Base-by-base conservation (phyloP, 2,329 filamentous ascomycete genomes). In the Alternaria longipes region DNA sequence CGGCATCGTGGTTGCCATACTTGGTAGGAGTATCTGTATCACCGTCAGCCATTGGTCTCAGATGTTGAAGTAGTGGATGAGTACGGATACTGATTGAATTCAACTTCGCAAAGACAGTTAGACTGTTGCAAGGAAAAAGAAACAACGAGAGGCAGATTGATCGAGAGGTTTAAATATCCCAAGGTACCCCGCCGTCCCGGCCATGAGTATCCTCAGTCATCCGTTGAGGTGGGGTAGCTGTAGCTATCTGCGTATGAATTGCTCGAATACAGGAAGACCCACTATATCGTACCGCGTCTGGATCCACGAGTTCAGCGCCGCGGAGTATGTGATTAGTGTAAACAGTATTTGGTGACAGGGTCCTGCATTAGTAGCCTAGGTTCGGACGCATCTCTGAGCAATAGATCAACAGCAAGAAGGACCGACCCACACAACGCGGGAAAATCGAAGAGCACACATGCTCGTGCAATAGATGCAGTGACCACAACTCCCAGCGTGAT, bases 1-100 rank as follows among this genome's bases (percentile, higher is more conserved):
- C 70, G 71, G 71, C 67, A 67, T 71, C 63, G 54, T 69, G 71
- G 64, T 59, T 55, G 65, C 70, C 73, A 75, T 77, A 75, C 73
- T 76, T 71, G 66, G 61, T 42, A 46, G 52, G 20, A 54, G 54
- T 64, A 62, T 63, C 72, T 76, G 46, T 16, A 50, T 14, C 16
- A 22, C 38, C 26, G 67, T 76, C 56, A 77, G 74, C 56, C 36
- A 20, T 62, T 64, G 49, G 56, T 66, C 54, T 46, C 16, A 12
- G 18, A 40, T 12, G 20, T 53, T 26, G 52, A 40, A 42, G 11
- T 16, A 51, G 52, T 59, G 51, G 52, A 56, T 55, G 61, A 69
- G 63, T 73, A 75, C 71, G 68, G 53, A 68, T 65, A 51, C 18
- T 55, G 34, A 49, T 42, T 36, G 38, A 50, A 22, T 59, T 36